A percentile compares a stretch with the other conserved stretches of the same genome.
These are phyloP conservation scores for Pythium utonaiense DNA, from an alignment of 352 stramenopile species.

Conservation along the genomic window DNA sequence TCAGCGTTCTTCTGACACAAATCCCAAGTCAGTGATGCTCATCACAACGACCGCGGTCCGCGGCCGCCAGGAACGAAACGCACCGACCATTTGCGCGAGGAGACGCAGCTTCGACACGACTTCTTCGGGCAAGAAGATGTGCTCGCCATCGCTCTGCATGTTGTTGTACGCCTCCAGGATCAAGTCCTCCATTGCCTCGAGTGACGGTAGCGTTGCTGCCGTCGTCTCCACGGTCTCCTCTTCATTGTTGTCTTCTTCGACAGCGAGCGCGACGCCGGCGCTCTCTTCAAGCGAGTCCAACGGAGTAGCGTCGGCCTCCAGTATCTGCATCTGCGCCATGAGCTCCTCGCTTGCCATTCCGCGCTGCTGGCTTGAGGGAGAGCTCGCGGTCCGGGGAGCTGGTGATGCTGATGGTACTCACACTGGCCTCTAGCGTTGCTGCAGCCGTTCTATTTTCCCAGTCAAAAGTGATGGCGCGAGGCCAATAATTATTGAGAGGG, in stretches of 20 bases:
- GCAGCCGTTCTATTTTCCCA: slow-evolving; percentile 24
- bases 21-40: neutral
- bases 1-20: slow-evolving; percentile 13
- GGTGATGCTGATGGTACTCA: slow-evolving; percentile 1
- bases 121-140: slow-evolving; percentile 68
- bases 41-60: neutral
- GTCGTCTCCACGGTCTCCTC: slow-evolving; percentile 22
- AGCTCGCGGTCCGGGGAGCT: neutral
- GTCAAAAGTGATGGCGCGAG: slow-evolving; percentile 12
- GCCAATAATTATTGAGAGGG: slow-evolving; percentile 20
- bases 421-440: slow-evolving; percentile 4
- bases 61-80: neutral
- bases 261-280: neutral
- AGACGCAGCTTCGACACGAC: slow-evolving; percentile 63
- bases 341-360: neutral
- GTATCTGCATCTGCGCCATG: slow-evolving; percentile 1
- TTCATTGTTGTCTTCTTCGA: neutral
- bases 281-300: neutral
- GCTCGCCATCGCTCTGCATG: slow-evolving; percentile 80
- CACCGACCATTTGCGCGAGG: slow-evolving; percentile 45
- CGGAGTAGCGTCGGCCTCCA: neutral
- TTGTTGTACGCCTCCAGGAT: slow-evolving; percentile 82
- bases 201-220: slow-evolving; percentile 18
- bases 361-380: neutral
- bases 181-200: slow-evolving; percentile 61